Base-by-base conservation (phyloP, 2,329 filamentous ascomycete genomes). In the Penicillium sp. region DNA sequence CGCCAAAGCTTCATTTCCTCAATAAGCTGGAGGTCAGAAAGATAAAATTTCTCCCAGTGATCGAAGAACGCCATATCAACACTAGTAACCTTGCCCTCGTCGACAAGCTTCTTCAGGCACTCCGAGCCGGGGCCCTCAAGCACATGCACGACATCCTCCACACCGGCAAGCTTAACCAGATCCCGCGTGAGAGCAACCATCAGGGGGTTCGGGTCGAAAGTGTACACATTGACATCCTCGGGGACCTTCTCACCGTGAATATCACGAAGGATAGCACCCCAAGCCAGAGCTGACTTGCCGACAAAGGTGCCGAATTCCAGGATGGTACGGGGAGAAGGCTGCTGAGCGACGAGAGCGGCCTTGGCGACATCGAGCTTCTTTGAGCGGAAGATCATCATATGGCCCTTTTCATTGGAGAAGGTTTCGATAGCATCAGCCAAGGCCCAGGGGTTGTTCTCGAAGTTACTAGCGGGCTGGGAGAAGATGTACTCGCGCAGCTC, bases 11-110 rank as follows among this genome's bases (percentile, higher is more conserved):
- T 60, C 27, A 76, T 55, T 9, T 73, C 62, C 57, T 78, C 73
- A 50, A 67, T 68, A 4, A 74, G 51, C 54, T 70, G 61, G 44
- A 77, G 57, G 57, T 77, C 75, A 1, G 67, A 62, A n/a, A 72
- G 46, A 53, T 77, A 77, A n/a, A 69, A 64, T 23, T 72, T 54
- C 64, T 75, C 66, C 62, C 67, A 72, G 62, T 75, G 70, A 55
- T 77, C 73, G 26, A 74, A 59, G 61, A 78, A 78, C 1, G 74
- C 62, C 54, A 73, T 66, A 54, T 78, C 75, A 14, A 77, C 67
- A 19, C 54, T 47, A 5, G 48, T 57, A 1, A 77, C 21, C 33
- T 60, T 62, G 1, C 71, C 70, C 21, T 73, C 63, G 1, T 50
- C 45, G 21, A 66, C 50, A 4, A 77, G 58, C 49, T 62, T 66